These are phyloP conservation scores for Mikania micrantha DNA, from an alignment of 129 eudicot species.

Conservation along the genomic window DNA sequence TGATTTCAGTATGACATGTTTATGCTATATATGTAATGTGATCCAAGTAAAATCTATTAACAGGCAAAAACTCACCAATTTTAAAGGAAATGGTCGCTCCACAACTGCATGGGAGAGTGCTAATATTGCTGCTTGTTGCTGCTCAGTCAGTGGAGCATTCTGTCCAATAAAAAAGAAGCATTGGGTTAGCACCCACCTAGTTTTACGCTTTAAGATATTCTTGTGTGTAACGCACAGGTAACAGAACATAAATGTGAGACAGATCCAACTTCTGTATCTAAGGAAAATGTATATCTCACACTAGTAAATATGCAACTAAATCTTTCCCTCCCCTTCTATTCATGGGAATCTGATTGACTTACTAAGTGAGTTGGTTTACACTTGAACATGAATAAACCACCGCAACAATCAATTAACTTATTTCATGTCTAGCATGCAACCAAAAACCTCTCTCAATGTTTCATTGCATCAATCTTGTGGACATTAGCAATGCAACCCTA, in stretches of 20 bases:
- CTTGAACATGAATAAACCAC: neutral
- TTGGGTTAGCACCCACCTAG: conserved; percentile 5
- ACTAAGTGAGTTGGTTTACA: neutral
- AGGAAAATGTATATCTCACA: neutral
- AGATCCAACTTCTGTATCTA: neutral
- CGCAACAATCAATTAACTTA: neutral
- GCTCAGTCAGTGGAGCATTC: conserved; percentile 97
- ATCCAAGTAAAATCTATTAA: neutral
- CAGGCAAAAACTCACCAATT: conserved; percentile 43
- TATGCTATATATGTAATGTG: neutral
- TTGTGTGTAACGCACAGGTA: neutral
- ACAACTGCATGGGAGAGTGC: conserved; percentile 92
- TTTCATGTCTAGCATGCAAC: neutral
- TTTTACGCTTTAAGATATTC: neutral
- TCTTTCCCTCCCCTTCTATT: neutral
- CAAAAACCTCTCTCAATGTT: neutral
- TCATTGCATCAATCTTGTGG: neutral
- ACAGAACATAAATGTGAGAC: neutral
- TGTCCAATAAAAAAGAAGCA: conserved; percentile 28
- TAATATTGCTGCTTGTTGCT: conserved; percentile 84
- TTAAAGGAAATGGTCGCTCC: conserved; percentile 85
- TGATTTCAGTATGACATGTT: neutral
- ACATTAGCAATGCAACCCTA: neutral
- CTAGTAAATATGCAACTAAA: neutral
- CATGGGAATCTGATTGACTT: neutral